These are phyloP conservation scores for Phytophthora chlamydospora DNA, from an alignment of 352 stramenopile genomes.

Conservation along the genomic window DNA sequence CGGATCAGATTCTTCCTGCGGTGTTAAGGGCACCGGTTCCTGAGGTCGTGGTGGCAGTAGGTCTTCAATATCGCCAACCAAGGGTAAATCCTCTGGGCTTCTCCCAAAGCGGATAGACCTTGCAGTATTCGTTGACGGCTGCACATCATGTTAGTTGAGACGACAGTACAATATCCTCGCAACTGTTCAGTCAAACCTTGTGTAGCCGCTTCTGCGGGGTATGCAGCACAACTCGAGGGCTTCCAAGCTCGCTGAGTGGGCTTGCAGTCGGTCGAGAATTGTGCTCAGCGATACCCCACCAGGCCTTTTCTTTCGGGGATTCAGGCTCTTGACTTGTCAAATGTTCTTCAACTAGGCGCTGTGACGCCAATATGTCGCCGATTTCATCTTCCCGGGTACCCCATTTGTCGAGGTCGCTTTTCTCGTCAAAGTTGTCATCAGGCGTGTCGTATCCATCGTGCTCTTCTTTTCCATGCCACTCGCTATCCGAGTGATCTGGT, in stretches of 20 bases:
- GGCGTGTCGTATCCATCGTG: slow-evolving; percentile 24
- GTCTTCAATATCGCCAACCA: slow-evolving; percentile 67
- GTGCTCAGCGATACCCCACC: slow-evolving; percentile 63
- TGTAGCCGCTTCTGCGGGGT: slow-evolving; percentile 19
- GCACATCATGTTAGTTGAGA: slow-evolving; percentile 17
- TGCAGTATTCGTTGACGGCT: slow-evolving; percentile 23
- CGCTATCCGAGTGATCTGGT: neutral
- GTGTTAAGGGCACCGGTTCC: slow-evolving; percentile 19
- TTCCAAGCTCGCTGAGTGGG: slow-evolving; percentile 58
- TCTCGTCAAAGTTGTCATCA: slow-evolving; percentile 29
- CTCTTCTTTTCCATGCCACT: slow-evolving; percentile 32
- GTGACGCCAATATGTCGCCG: slow-evolving; percentile 71
- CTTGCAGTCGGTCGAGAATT: slow-evolving; percentile 34
- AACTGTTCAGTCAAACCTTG: slow-evolving; percentile 34
- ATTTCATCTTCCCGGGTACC: slow-evolving; percentile 54
- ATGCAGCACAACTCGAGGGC: slow-evolving; percentile 39
- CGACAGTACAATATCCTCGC: neutral
- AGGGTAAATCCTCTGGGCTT: slow-evolving; percentile 45
- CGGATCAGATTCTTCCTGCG: slow-evolving; percentile 58
- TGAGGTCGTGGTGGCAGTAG: slow-evolving; percentile 57
- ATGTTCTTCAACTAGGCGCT: slow-evolving; percentile 38
- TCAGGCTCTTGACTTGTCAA: slow-evolving; percentile 1
- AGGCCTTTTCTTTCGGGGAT: slow-evolving; percentile 28
- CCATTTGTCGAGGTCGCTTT: slow-evolving; percentile 27
- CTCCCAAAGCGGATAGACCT: slow-evolving; percentile 20